phyloP scores from a whole-genome alignment of 23 red algal genomes.

The Gracilaria gracilis region DNA sequence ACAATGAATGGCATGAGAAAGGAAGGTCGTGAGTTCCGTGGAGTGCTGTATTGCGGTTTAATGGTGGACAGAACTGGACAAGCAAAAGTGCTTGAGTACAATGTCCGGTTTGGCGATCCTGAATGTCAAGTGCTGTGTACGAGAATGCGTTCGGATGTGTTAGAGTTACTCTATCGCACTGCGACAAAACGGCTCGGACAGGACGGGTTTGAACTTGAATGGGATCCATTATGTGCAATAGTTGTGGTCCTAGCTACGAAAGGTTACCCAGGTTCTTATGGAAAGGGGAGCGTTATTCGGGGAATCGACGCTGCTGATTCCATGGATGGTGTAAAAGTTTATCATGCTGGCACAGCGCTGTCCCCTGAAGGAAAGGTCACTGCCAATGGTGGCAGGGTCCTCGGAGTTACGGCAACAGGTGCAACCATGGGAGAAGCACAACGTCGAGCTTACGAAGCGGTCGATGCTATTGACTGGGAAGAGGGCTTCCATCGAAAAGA shows the following conservation, averaged over 20 bases:
- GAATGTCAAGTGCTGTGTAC: conserved; percentile 96
- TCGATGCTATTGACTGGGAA: conserved; percentile 86
- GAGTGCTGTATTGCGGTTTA: conserved; percentile 91
- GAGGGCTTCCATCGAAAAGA: conserved; percentile 93
- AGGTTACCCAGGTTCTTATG: conserved; percentile 92
- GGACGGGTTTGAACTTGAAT: conserved; percentile 61
- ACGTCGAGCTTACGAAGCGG: conserved; percentile 74
- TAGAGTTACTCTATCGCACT: conserved; percentile 86
- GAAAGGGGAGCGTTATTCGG: conserved; percentile 78
- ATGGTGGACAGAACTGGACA: conserved; percentile 69
- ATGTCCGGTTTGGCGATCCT: conserved; percentile 98
- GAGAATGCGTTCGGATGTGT: conserved; percentile 86
- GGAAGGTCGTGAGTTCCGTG: conserved; percentile 85
- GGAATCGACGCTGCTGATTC: conserved; percentile 76
- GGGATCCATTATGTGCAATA: conserved; percentile 73
- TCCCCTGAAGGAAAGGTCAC: conserved; percentile 32
- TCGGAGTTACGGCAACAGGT: conserved; percentile 86
- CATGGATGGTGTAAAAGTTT: conserved; percentile 85
- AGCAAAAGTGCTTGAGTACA: conserved; percentile 90
- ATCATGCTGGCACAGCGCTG: conserved; percentile 85
- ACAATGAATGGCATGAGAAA: conserved; percentile 89
- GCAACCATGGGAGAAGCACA: conserved; percentile 74
- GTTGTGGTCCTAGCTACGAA: conserved; percentile 88
- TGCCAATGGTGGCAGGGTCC: conserved; percentile 89
- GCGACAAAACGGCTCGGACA: conserved; percentile 54